These are phyloP conservation scores for Acer saccharum DNA, from an alignment of 345 rosid species.

Conservation along the genomic window DNA sequence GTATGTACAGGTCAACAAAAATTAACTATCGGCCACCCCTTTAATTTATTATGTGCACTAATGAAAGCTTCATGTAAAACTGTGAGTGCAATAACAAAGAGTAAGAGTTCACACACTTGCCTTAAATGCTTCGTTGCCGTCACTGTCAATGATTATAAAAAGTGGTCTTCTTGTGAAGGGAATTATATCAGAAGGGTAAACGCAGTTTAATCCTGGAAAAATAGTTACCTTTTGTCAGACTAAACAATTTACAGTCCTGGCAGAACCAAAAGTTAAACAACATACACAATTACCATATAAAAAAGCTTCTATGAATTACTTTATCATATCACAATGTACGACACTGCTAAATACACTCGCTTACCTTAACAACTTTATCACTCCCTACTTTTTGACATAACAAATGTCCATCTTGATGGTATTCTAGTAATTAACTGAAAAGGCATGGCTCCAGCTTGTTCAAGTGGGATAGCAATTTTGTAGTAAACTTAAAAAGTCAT, in stretches of 20 bases:
- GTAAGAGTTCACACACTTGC: slow-evolving; percentile 38
- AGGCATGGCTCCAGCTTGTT: not conserved
- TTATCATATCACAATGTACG: not conserved
- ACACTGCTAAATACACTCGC: not conserved
- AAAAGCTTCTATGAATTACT: not conserved
- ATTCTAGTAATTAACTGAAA: not conserved
- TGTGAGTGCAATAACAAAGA: slow-evolving; percentile 14
- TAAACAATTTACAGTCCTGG: not conserved
- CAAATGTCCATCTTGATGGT: not conserved
- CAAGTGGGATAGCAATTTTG: not conserved
- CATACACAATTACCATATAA: not conserved
- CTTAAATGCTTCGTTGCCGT: slow-evolving; percentile 68
- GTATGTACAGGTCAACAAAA: not conserved
- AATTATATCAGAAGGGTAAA: slow-evolving; percentile 82
- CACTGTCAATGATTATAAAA: slow-evolving; percentile 80
- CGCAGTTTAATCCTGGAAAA: slow-evolving; percentile 70
- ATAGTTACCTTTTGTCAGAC: slow-evolving; percentile 20
- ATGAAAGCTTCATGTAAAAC: not conserved
- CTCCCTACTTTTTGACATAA: not conserved
- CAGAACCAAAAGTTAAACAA: slow-evolving; percentile 1
- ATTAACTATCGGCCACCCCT: not conserved
- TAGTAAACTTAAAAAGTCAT: not conserved
- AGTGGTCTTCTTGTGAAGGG: slow-evolving; percentile 94
- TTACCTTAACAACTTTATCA: not conserved
- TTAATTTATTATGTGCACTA: not conserved